Base-by-base conservation (phyloP, 129 eudicot species). In the Lactuca sativa region DNA sequence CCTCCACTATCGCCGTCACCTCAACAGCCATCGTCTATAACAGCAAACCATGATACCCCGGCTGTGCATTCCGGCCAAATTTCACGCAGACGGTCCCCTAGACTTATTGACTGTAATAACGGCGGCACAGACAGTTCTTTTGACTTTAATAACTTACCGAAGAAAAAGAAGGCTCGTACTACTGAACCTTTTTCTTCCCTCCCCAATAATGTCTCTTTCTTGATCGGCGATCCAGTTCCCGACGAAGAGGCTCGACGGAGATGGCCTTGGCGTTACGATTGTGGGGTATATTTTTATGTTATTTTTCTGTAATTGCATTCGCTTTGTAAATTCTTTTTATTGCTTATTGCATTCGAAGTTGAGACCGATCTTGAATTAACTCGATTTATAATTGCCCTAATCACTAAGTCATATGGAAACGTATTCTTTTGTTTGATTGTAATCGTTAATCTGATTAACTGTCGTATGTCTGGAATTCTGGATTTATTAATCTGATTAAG, bases 221-320 rank as follows among this genome's bases (percentile, higher is more conserved):
- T 86, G 30, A 49, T 81, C 41, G 88, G 92, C 4, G 86, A 83
- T 56, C 86, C 88, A 6, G 74, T 86, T 64, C 65, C 85, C 66
- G 84, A 86, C 40, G 79, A 81, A 5, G 88, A 81, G 62, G 92
- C 92, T 72, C 74, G 84, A 4, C 82, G 72, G 41, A 74, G 79
- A 57, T 86, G 92, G 92, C 88, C 89, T n/a, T 81, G 80, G 82
- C 80, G 92, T 16, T 86, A 83, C 64, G 69, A 69, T 32, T 54
- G 25, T 51, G 48, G 60, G 92, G 86, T 83, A 72, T 25, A 31
- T 14, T 25, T 18, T 38, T 62, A 18, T 49, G 43, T 49, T 14
- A 18, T 18, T 48, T 56, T 38, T 4, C 4, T 61, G 38, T 14
- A 37, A 8, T 71, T 43, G 56, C 21, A 36, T 57, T 14, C 16